These are phyloP conservation scores for Scenedesmus sp. DNA, from an alignment of 163 green algal genomes.

Conservation along the genomic window DNA sequence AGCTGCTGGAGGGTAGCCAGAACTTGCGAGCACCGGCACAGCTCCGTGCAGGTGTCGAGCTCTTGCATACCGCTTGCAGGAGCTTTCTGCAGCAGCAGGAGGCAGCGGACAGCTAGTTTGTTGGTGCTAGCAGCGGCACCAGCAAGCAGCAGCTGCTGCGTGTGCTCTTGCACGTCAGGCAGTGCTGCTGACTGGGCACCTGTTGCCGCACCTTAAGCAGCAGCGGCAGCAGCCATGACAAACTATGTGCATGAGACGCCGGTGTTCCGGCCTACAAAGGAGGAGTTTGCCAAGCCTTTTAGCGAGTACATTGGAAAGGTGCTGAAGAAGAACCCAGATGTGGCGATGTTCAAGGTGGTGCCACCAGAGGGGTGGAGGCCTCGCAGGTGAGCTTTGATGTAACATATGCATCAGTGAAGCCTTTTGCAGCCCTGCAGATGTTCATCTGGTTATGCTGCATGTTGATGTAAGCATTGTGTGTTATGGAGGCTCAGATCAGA, in stretches of 20 bases:
- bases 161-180: neutral
- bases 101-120: neutral
- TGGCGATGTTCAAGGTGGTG: constrained; percentile 86
- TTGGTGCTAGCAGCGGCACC: neutral
- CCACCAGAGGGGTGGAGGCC: constrained; percentile 71
- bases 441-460: too few relatives aligned
- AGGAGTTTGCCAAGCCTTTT: constrained; percentile 84
- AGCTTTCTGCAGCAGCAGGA: neutral
- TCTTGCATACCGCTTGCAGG: neutral
- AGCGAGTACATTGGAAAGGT: constrained; percentile 74
- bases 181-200: constrained; percentile 12
- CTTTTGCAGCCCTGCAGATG: too few relatives aligned
- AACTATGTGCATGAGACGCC: constrained; percentile 43
- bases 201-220: neutral
- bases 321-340: constrained; percentile 78
- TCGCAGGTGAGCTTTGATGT: constrained; percentile 36
- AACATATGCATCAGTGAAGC: neutral
- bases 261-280: constrained; percentile 68
- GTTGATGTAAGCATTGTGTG: too few relatives aligned
- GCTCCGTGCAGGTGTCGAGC: neutral
- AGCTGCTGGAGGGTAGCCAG: neutral
- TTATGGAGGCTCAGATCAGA: too few relatives aligned
- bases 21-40: neutral
- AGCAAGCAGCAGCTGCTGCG: neutral
- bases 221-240: constrained; percentile 2